A percentile compares a stretch with the other conserved stretches of the same genome.
Evolutionary conservation across 495 filamentous ascomycete species (phyloP).

Genomic region (Pyrenula aspistea): DNA sequence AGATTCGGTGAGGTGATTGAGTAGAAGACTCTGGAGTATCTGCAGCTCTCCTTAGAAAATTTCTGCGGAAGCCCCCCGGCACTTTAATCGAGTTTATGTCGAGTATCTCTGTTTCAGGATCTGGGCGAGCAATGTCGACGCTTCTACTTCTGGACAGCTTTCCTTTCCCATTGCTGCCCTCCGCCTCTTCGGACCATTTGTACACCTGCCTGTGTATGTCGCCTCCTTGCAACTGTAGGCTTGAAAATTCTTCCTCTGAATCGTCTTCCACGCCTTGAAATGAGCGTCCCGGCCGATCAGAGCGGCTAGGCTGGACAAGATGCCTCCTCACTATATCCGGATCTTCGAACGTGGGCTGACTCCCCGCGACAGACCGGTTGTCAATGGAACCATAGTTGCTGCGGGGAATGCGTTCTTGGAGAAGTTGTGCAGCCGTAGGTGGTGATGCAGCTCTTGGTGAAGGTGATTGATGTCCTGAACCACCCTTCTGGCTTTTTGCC

Average conservation of each 20-base stretch:
- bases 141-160: slow-evolving; percentile 58
- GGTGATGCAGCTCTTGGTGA: slow-evolving; percentile 46
- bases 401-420: slow-evolving; percentile 35
- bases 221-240: slow-evolving; percentile 79
- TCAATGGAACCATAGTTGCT: slow-evolving; percentile 78
- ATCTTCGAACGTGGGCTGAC: slow-evolving; percentile 51
- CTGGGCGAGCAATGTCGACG: slow-evolving; percentile 64
- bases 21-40: slow-evolving; percentile 40
- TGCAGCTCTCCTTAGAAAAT: slow-evolving; percentile 63
- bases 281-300: slow-evolving; percentile 26
- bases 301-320: slow-evolving; percentile 53
- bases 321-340: slow-evolving; percentile 72
- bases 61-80: slow-evolving; percentile 85
- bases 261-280: slow-evolving; percentile 48
- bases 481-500: slow-evolving; percentile 40
- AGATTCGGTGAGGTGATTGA: slow-evolving; percentile 24
- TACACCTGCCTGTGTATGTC: slow-evolving; percentile 93
- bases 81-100: slow-evolving; percentile 81
- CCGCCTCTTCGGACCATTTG: slow-evolving; percentile 79
- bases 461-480: slow-evolving; percentile 22
- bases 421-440: slow-evolving; percentile 25
- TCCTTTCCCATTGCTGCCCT: slow-evolving; percentile 40
- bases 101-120: slow-evolving; percentile 63
- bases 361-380: slow-evolving; percentile 29
- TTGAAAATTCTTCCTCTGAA: slow-evolving; percentile 59